Evolutionary conservation across 2,329 filamentous ascomycete genomes (phyloP), one percentile per base, ranked within the genome.

Genomic region (Aspergillus felis): DNA sequence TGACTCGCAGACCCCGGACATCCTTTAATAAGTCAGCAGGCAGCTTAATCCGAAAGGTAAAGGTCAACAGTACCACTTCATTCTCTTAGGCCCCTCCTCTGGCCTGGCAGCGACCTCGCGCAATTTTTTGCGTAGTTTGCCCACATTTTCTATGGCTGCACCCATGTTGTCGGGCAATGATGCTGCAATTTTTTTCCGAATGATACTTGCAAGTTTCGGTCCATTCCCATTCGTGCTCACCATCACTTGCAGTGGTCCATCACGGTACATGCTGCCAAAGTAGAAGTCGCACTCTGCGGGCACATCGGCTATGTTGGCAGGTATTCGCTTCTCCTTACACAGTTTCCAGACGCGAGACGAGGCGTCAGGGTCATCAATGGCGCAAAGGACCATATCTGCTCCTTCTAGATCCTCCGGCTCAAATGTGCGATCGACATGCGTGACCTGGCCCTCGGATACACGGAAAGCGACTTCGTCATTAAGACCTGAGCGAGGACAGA

Each of bases 221-320:
- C 94, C 94, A 72, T 96, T 97, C 53, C 94, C 94, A 73, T 97
- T 99, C 38, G 94, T 99, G 78, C 90, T 95, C 66, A 99, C 93
- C 94, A 99, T 99, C 68, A 99, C 88, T 79, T 99, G 94, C 59
- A 99, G 77, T 5, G 94, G 94, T 0, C 94, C 94, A 73, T 99
- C 94, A 52, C 94, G 88, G 76, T 99, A 91, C 42, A 97, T 88
- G 71, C 90, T 94, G 61, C 94, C 94, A 78, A 99, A 99, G 81
- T 97, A 99, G 72, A 99, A 99, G 71, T 99, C 94, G 76, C 94
- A 99, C 74, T 99, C 94, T 0, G 91, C 84, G 0, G 94, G 94
- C 3, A 99, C 94, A 72, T 99, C 94, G 64, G 94, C 94, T 64
- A 99, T 96, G 75, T 99, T 99, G 57, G 92, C 92, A 5, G 92